phyloP scores from a whole-genome alignment of 2,329 filamentous ascomycete species.

The Elsinoe fawcettii region DNA sequence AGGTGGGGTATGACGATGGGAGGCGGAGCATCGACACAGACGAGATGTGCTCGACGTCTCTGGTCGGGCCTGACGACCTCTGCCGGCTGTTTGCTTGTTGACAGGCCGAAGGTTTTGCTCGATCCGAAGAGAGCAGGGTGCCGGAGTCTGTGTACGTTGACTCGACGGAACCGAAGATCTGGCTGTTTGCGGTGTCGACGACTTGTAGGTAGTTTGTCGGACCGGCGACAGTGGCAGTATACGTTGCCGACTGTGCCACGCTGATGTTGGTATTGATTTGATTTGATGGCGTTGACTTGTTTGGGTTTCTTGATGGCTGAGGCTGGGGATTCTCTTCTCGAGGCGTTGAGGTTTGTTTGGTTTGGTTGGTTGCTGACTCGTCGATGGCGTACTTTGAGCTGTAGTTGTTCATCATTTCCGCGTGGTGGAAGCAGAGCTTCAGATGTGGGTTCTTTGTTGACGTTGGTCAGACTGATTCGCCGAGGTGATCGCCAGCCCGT shows the following conservation, averaged over 20 bases:
- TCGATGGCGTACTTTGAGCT: background rate
- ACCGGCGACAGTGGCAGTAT: slow-evolving; percentile 3
- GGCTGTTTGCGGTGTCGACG: slow-evolving; percentile 10
- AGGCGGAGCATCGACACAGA: background rate
- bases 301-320: background rate
- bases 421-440: background rate
- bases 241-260: slow-evolving; percentile 6
- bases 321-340: background rate
- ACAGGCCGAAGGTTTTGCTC: slow-evolving; percentile 7
- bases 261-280: background rate
- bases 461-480: background rate
- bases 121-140: background rate
- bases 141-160: slow-evolving; percentile 6
- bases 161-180: background rate
- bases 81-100: background rate
- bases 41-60: background rate
- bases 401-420: background rate
- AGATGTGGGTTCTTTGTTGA: background rate
- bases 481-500: background rate
- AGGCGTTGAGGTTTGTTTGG: background rate
- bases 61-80: slow-evolving; percentile 4
- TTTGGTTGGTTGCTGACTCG: background rate
- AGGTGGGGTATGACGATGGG: background rate
- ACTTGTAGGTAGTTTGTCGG: background rate
- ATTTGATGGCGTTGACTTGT: background rate